phyloP scores from a whole-genome alignment of 148 eudicot genomes.

The Vaccinium darrowii region DNA sequence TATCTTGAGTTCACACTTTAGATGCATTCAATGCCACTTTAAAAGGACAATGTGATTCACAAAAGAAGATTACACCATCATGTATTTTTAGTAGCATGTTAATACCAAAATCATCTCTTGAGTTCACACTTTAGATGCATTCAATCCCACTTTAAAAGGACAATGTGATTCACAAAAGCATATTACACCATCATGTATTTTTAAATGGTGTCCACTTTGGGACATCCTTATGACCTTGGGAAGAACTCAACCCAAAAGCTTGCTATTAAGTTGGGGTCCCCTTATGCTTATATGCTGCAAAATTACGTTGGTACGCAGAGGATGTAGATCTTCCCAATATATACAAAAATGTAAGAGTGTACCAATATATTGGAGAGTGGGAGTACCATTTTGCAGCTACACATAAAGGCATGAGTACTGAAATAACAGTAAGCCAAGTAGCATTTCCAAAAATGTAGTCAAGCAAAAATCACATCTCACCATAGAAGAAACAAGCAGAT shows the following conservation, averaged over 20 bases:
- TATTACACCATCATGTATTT: neutral
- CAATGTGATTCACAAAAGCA: neutral
- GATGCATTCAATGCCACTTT: too few relatives aligned
- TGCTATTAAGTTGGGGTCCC: neutral
- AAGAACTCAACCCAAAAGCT: neutral
- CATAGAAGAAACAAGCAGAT: neutral
- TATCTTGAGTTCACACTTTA: too few relatives aligned
- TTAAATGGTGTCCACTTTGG: neutral
- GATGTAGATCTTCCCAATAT: neutral
- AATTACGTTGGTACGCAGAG: neutral
- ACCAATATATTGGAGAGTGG: neutral
- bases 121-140: neutral
- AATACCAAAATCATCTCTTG: neutral
- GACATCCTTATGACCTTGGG: neutral
- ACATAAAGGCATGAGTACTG: neutral
- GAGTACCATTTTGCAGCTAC: neutral
- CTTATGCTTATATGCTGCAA: neutral
- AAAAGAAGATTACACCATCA: too few relatives aligned
- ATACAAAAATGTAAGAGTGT: neutral
- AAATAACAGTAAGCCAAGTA: neutral
- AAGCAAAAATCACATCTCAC: neutral
- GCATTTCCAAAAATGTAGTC: neutral
- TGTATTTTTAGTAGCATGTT: neutral
- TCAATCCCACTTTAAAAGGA: conserved; percentile 11
- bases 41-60: too few relatives aligned